These are phyloP conservation scores for Leccinum incarnatum DNA, from an alignment of 768 basidiomycete genomes.

Conservation along the genomic window DNA sequence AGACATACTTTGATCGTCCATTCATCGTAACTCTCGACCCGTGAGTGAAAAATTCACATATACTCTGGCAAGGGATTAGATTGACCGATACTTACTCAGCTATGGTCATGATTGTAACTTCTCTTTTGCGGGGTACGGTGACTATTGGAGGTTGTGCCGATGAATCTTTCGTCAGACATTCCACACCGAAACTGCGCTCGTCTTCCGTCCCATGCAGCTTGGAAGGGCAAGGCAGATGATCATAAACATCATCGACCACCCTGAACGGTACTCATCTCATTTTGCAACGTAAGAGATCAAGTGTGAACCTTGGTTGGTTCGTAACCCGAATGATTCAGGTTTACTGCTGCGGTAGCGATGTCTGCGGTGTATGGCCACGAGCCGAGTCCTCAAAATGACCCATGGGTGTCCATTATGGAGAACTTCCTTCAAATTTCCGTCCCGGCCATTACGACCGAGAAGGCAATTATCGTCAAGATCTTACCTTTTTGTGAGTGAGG, in stretches of 20 bases:
- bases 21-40: too few relatives aligned
- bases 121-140: too few relatives aligned
- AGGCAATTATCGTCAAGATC: background rate
- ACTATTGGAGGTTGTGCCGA: too few relatives aligned
- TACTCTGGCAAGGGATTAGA: too few relatives aligned
- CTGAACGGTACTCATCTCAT: background rate
- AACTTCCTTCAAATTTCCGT: background rate
- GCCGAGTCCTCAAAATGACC: slow-evolving; percentile 9
- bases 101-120: too few relatives aligned
- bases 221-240: background rate
- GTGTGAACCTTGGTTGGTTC: background rate
- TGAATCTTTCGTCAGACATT: background rate
- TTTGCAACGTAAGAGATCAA: slow-evolving; percentile 1
- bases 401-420: slow-evolving; percentile 8
- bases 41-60: too few relatives aligned
- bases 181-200: background rate
- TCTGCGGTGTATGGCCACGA: slow-evolving; percentile 17
- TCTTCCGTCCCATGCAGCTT: background rate
- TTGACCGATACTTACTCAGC: too few relatives aligned
- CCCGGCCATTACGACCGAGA: slow-evolving; percentile 1
- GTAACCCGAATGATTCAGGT: slow-evolving; percentile 12
- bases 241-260: background rate
- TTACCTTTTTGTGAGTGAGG: slow-evolving; percentile 15
- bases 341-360: slow-evolving; percentile 31
- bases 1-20: too few relatives aligned